Evolutionary conservation across 345 rosid species (phyloP), one percentile per base, ranked within the genome.

Genomic region (Mallotus nudiflorus): DNA sequence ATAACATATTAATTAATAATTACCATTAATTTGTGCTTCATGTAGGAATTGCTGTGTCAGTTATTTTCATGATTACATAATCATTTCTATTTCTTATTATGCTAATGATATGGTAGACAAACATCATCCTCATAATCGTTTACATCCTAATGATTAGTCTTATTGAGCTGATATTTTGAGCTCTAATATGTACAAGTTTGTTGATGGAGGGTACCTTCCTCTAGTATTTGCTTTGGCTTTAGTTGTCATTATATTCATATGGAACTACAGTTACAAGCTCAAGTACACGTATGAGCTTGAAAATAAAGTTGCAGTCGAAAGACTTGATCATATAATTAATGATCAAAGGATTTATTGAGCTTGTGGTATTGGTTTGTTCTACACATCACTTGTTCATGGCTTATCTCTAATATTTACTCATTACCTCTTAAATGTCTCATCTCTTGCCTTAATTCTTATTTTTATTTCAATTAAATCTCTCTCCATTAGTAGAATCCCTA

Each of bases 41-140:
- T 2, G 6, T 78, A 82, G 88, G 92, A 25, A 75, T 82, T 37
- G 85, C 85, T 0, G 88, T 85, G 62, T 83, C 81, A 20, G 67
- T 81, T 12, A 88, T 88, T 28, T 78, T 85, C 76, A n/a, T 60
- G 25, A 61, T 84, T 2, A 88, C 85, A 16, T 85, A 87, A 11
- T 8, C 77, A 0, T 63, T 86, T 11, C 45, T 88, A 12, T 75
- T 88, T 37, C 71, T 85, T 0, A 66, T 86, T 70, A 88, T 84
- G 90, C 59, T 88, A 57, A 80, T 82, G 84, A 77, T 84, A 76
- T 82, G 88, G 87, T 81, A 88, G 72, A 49, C 81, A n/a, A 73
- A 76, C 69, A 57, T 86, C n/a, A 16, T 84, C 52, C 18, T 82
- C 42, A 15, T 84, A 27, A 48, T 82, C 57, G 3, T 37, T 14